Evolutionary conservation across 106 monocot species (phyloP).

Genomic region (Dendrobium catenatum): DNA sequence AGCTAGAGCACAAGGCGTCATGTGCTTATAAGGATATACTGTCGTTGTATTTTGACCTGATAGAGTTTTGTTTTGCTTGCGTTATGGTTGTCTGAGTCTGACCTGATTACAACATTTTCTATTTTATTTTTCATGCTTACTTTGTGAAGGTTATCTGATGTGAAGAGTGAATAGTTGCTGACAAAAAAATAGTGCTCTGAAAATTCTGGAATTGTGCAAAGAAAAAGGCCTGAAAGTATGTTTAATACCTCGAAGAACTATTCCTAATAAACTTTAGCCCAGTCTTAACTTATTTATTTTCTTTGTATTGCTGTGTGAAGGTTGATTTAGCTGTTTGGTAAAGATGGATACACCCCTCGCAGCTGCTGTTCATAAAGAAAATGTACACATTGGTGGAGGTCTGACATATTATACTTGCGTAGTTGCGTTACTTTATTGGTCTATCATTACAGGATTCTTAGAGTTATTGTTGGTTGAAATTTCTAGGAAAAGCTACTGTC

Average conservation of each 20-base stretch:
- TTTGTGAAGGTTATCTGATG: not conserved
- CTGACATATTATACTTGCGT: not conserved
- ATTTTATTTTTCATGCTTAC: not conserved
- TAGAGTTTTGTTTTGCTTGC: not conserved
- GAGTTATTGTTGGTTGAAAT: not conserved
- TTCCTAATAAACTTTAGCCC: not conserved
- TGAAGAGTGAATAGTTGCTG: not conserved
- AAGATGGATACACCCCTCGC: not conserved
- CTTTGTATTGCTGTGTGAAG: not conserved
- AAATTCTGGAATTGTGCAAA: not conserved
- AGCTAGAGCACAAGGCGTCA: too few species aligned
- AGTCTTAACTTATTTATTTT: not conserved
- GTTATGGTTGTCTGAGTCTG: not conserved
- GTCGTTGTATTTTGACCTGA: not conserved
- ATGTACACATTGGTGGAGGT: slow-evolving; percentile 12
- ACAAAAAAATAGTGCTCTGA: not conserved
- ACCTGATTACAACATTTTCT: not conserved
- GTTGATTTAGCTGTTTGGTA: slow-evolving; percentile 2
- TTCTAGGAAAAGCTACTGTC: not conserved
- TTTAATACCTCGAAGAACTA: not conserved
- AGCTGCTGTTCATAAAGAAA: not conserved
- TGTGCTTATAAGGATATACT: too few species aligned
- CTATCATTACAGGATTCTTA: not conserved
- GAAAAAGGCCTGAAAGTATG: not conserved
- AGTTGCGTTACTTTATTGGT: too few species aligned